phyloP scores from a whole-genome alignment of 2,329 filamentous ascomycete species.

The Fusarium keratoplasticum region DNA sequence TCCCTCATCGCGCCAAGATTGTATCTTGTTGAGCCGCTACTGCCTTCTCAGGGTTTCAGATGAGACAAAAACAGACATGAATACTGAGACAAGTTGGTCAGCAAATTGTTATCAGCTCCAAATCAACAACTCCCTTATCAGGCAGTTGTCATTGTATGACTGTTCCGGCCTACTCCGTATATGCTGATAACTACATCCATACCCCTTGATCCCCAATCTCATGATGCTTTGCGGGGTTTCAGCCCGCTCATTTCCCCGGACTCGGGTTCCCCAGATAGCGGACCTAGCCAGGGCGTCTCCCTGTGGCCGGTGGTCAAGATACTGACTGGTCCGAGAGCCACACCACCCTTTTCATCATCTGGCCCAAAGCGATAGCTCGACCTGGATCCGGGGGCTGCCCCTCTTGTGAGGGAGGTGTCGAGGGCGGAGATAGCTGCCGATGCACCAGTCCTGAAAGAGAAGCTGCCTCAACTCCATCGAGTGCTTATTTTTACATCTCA shows the following conservation, averaged over 20 bases:
- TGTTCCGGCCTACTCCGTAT: not conserved
- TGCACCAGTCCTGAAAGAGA: constrained; percentile 13
- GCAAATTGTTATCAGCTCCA: not conserved
- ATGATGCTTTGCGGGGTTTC: constrained; percentile 27
- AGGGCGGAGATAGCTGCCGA: constrained; percentile 5
- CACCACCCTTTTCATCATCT: constrained; percentile 27
- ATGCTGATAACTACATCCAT: constrained; percentile 2
- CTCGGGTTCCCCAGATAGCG: constrained; percentile 34
- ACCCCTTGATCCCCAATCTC: constrained; percentile 2
- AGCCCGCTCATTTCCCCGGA: constrained; percentile 32
- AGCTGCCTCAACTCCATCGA: constrained; percentile 4
- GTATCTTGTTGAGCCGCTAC: not conserved
- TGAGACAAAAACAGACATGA: not conserved
- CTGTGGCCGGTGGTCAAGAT: constrained; percentile 9
- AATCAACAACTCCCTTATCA: not conserved
- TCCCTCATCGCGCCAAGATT: not conserved
- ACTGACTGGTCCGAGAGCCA: constrained; percentile 24
- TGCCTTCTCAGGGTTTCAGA: not conserved
- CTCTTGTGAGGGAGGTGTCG: not conserved
- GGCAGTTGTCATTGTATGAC: not conserved
- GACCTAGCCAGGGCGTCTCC: constrained; percentile 21
- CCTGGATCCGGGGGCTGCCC: not conserved
- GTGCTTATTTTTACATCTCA: constrained; percentile 7
- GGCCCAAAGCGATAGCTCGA: constrained; percentile 4
- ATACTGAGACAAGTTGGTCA: not conserved